Base-by-base conservation (phyloP, 805 yeast species). In the Scheffersomyces ergatensis region DNA sequence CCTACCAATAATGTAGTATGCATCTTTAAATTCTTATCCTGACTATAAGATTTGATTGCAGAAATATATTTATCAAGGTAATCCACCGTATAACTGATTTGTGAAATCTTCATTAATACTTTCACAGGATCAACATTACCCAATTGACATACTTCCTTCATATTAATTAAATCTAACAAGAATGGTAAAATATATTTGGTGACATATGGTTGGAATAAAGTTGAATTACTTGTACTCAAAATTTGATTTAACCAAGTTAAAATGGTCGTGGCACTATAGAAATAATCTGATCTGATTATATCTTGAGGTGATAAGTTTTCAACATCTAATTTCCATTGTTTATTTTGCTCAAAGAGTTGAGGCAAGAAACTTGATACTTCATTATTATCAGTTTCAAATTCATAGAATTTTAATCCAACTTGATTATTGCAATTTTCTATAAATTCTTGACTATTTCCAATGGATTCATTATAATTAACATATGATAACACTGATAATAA, bases 121-220 rank as follows among this genome's bases (percentile, higher is more conserved):
- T 43, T 51, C 2, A 76, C 69, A 0, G 92, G 85, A 30, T 72
- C 71, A 9, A 85, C 60, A 24, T 74, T 74, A 0, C 83, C 83
- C 42, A 85, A 60, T 48, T 85, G 87, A 49, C 95, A 85, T 12
- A 87, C 87, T 46, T 92, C 97, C 44, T 87, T 81, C 69, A 85
- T 75, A 34, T 72, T 75, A 38, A 81, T 77, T 35, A 89, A 63
- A 14, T 74, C 67, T 53, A 87, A 67, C 42, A 89, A 64, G 46
- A 86, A 82, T 20, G 96, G 96, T 1, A 88, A 60, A 21, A 89
- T 71, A 38, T 76, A 65, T 5, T 49, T 39, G 13, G 48, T 63
- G 29, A 84, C 61, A 40, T 77, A 74, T 3, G 79, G 79, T 33
- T 78, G 73, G 31, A 85, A 58, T 7, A 79, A 63, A 0, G 70